phyloP scores from a whole-genome alignment of 108 stramenopile species.

The Cylindrotheca closterium region DNA sequence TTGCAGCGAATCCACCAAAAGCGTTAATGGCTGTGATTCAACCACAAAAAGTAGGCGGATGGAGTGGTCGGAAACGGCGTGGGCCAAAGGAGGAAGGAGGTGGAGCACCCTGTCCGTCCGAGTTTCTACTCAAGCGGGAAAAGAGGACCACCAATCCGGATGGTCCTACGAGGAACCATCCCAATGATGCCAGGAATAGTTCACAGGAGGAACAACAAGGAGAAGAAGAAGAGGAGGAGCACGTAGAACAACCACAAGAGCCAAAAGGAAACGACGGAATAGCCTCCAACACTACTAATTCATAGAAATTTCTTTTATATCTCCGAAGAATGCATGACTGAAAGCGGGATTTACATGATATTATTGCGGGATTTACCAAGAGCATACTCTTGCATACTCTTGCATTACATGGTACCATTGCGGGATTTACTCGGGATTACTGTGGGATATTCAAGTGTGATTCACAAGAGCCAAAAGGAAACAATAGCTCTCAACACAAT shows the following conservation, averaged over 20 bases:
- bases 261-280: neutral
- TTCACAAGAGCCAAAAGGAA: no score
- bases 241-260: neutral
- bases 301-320: no score
- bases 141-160: constrained; percentile 38
- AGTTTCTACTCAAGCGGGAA: constrained; percentile 71
- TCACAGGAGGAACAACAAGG: constrained; percentile 4
- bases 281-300: no score
- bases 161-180: constrained; percentile 33
- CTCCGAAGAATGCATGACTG: no score
- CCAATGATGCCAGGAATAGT: constrained; percentile 10
- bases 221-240: neutral
- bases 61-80: constrained; percentile 60
- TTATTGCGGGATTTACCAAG: no score
- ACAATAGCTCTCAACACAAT: no score
- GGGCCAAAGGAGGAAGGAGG: constrained; percentile 73
- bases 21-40: constrained; percentile 84
- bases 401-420: no score
- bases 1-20: constrained; percentile 77
- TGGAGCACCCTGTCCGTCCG: constrained; percentile 86
- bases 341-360: no score
- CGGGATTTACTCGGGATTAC: no score
- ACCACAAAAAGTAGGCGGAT: constrained; percentile 46
- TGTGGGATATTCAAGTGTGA: no score
- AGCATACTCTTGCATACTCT: no score